Evolutionary conservation across 495 filamentous ascomycete species (phyloP), one percentile per base, ranked within the genome.

Genomic region (Neurospora pannonica): DNA sequence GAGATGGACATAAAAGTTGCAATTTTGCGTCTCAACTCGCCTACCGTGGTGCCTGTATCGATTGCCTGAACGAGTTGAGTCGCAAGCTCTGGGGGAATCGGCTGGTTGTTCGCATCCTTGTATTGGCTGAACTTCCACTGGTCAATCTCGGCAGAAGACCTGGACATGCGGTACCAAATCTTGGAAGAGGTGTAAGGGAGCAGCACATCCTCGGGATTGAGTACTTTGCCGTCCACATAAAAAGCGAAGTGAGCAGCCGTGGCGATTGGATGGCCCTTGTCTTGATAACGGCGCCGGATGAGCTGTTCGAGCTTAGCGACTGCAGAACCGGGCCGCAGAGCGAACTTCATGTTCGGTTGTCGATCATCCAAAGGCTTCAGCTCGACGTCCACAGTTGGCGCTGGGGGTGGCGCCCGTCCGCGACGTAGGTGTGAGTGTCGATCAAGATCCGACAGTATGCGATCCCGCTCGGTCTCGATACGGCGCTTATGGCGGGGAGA

Each of bases 91-190:
- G 46, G 36, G 3, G 75, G 73, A 8, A 79, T 40, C 3, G 42
- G 73, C n/a, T 70, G 72, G 34, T 79, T 46, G 2, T 60, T 75
- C 67, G 72, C 48, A 62, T 79, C 77, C 54, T 70, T 72, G 39
- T 60, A 77, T 70, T 76, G 74, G 3, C 76, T 76, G 42, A 80
- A 78, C 67, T 76, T 76, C 77, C 77, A 78, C 24, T 40, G 28
- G 24, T 77, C 75, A 24, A 31, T 3, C 34, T 77, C 74, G 31
- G 43, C 71, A n/a, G 60, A 11, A n/a, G 40, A n/a, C 24, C 31
- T 73, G 9, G 48, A 31, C 72, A 77, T 37, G 31, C 75, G 75
- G 60, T 80, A 80, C 77, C 77, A 78, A 60, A 77, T 34, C 15
- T n/a, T 40, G 54, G 13, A 67, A 67, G 54, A 34, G 3, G 28